A percentile compares a stretch with the other conserved stretches of the same genome.
Conservation (phyloP, 805 yeast species). For the Teunomyces kruisii region DNA sequence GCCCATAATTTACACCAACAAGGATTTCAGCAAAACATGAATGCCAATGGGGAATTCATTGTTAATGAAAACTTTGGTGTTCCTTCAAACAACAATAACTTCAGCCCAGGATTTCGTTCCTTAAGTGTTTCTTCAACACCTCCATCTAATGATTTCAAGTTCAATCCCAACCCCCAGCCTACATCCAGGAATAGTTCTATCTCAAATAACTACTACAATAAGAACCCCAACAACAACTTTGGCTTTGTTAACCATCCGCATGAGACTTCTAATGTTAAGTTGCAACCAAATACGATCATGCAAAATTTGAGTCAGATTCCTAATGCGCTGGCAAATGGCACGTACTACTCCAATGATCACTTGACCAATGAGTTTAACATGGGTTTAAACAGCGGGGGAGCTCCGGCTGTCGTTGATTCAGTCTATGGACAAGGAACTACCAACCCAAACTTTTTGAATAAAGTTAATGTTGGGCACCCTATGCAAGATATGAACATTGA, state of each 20-base stretch:
- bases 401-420: neutral
- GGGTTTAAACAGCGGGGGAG: neutral
- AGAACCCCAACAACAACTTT: constrained; percentile 6
- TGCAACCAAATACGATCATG: neutral
- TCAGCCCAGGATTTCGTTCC: constrained; percentile 7
- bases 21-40: constrained; percentile 21
- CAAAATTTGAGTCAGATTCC: neutral
- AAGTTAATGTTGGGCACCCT: neutral
- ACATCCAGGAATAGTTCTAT: constrained; percentile 12
- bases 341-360: neutral
- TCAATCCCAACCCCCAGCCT: neutral
- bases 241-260: constrained; percentile 6
- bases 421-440: neutral
- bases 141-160: constrained; percentile 1
- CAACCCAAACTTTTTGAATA: neutral
- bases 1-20: constrained; percentile 4
- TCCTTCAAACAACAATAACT: neutral
- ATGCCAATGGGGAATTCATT: constrained; percentile 30
- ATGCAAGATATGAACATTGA: neutral
- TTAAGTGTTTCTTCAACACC: constrained; percentile 10
- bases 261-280: constrained; percentile 5
- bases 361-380: neutral
- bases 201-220: constrained; percentile 12
- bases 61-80: neutral
- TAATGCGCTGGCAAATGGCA: neutral